Conservation (phyloP, 2,329 filamentous ascomycete species). For the Bipolaris oryzae region DNA sequence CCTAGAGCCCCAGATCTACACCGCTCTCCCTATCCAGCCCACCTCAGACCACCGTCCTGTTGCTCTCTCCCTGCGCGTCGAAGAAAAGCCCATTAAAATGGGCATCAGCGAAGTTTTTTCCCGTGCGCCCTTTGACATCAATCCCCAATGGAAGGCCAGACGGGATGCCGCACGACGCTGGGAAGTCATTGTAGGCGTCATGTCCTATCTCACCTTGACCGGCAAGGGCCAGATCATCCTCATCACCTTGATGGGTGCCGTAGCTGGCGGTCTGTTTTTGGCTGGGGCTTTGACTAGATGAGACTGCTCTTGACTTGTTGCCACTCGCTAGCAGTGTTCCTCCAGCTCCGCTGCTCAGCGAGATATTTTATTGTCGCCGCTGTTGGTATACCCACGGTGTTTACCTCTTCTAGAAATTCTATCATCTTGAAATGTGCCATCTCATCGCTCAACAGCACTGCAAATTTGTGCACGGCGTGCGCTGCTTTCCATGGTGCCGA, state of each 20-base stretch:
- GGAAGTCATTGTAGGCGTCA: conserved; percentile 65
- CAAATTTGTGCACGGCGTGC: conserved; percentile 23
- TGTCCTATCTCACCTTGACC: conserved; percentile 60
- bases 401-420: conserved; percentile 27
- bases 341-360: conserved; percentile 21
- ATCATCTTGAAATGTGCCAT: conserved; percentile 22
- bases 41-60: conserved; percentile 90
- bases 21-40: conserved; percentile 76
- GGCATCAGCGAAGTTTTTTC: conserved; percentile 47
- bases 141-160: conserved; percentile 61
- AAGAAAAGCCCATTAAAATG: conserved; percentile 55
- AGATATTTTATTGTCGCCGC: conserved; percentile 15
- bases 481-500: conserved; percentile 18
- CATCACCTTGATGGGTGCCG: conserved; percentile 37
- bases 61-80: conserved; percentile 71
- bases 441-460: conserved; percentile 9
- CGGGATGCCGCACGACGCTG: conserved; percentile 61
- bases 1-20: conserved; percentile 68
- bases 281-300: conserved; percentile 25
- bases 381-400: conserved; percentile 23
- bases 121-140: conserved; percentile 63
- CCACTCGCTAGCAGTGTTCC: neutral
- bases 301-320: conserved; percentile 5
- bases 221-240: conserved; percentile 53
- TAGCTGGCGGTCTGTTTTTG: conserved; percentile 37